Base-by-base conservation (phyloP, 805 yeast genomes). In the Cyberlindnera mrakii region DNA sequence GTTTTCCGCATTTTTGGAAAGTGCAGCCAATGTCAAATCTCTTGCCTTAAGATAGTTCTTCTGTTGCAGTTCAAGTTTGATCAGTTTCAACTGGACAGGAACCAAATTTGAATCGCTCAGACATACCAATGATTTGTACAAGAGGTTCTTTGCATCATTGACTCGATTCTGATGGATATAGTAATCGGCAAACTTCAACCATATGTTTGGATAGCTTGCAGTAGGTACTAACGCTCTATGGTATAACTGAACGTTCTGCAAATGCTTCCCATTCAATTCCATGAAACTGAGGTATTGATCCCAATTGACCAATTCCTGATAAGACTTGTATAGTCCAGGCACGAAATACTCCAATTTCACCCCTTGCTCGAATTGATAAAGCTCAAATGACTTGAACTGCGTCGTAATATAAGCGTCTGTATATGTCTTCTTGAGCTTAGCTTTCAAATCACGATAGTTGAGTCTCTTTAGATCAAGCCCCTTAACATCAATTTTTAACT, bases 271-370 rank as follows among this genome's bases (percentile, higher is more conserved):
- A 23, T 48, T 48, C 1, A 48, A 52, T 50, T 82, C 87, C 31
- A 77, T 62, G 44, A 68, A 76, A 48, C 71, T 72, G 31, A 84
- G 52, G 57, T 82, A 87, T 25, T 66, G 58, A 41, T 71, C 75
- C 79, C 95, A 83, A 10, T 64, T 66, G 16, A 71, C 73, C 17
- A 82, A 54, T 50, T 83, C 85, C 39, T 75, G 71, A 49, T 36
- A 46, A 3, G 67, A 56, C 36, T 43, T 51, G 10, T 65, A 44
- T 7, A 56, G 46, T 13, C 60, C 54, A 1, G 70, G 66, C 23
- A 62, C 63, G 49, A 57, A 73, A 47, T 63, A 72, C 7, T 69
- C 70, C 9, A 60, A 47, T 6, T 56, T 49, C 6, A 78, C 51
- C 2, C 58, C 54, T 44, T 67, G 67, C 47, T 81, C 87, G 57